These are phyloP conservation scores for Endogone sp. DNA, from an alignment of 192 early-diverging fungal species.

Conservation along the genomic window DNA sequence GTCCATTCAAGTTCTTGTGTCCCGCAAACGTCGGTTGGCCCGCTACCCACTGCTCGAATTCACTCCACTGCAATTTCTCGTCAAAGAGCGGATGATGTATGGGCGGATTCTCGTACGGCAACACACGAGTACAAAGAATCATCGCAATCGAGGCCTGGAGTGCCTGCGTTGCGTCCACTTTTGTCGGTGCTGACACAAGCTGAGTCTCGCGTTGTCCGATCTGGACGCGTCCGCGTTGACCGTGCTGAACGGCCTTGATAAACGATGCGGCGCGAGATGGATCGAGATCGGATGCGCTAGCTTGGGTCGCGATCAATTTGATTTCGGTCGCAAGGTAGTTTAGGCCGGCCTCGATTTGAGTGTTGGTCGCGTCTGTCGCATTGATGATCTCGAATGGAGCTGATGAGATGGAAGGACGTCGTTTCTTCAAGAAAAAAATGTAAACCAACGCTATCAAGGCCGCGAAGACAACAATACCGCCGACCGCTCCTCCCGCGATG, in stretches of 20 bases:
- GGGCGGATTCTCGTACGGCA: background rate
- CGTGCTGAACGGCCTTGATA: background rate
- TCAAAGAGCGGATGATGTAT: background rate
- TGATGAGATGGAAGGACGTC: too few relatives aligned
- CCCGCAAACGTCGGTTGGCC: background rate
- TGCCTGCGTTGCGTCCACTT: background rate
- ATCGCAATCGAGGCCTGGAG: background rate
- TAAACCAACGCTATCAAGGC: too few relatives aligned
- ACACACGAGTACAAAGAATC: background rate
- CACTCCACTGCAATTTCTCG: background rate
- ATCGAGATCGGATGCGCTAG: background rate
- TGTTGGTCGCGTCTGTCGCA: background rate
- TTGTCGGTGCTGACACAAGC: background rate
- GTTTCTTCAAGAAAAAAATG: too few relatives aligned
- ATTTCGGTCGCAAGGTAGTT: background rate
- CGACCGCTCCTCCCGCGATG: too few relatives aligned
- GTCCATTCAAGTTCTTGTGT: background rate
- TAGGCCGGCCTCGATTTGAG: background rate
- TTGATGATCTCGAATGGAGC: too few relatives aligned
- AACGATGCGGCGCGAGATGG: background rate
- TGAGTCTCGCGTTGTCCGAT: too few relatives aligned
- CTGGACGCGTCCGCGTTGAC: background rate
- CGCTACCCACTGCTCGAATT: background rate
- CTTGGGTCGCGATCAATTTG: background rate
- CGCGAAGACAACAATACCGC: too few relatives aligned